These are phyloP conservation scores for Mortierella sp. DNA, from an alignment of 371 early-diverging fungal species.

Conservation along the genomic window DNA sequence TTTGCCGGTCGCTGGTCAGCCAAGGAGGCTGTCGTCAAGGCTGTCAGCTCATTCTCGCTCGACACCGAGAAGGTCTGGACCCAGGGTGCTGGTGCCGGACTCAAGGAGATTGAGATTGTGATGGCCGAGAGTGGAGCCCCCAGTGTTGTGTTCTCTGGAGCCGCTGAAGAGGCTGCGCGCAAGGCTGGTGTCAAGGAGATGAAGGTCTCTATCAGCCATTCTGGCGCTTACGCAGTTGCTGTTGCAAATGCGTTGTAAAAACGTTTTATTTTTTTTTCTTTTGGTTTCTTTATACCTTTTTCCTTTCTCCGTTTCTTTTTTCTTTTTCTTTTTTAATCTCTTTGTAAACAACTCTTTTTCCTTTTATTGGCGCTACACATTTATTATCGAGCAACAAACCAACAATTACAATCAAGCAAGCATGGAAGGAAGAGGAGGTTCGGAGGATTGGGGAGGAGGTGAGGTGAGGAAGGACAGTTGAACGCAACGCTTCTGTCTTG, in stretches of 20 bases:
- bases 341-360: constrained; percentile 17
- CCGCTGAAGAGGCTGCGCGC: constrained; percentile 79
- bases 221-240: constrained; percentile 93
- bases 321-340: neutral
- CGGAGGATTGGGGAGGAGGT: too few relatives aligned
- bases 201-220: constrained; percentile 95
- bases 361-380: neutral
- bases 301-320: neutral
- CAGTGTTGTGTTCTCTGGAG: constrained; percentile 86
- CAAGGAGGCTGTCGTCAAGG: constrained; percentile 97
- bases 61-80: constrained; percentile 76
- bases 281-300: constrained; percentile 17
- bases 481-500: constrained; percentile 57
- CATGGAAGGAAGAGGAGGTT: neutral
- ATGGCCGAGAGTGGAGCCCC: constrained; percentile 88
- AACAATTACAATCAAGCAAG: constrained; percentile 7
- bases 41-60: constrained; percentile 78
- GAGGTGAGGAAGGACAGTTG: constrained; percentile 21
- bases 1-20: constrained; percentile 97
- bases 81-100: constrained; percentile 88
- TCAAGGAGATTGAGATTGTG: constrained; percentile 92
- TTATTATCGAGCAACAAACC: neutral
- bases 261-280: constrained; percentile 7
- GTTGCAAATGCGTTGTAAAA: constrained; percentile 71
- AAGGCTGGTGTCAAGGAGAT: constrained; percentile 81